Base-by-base conservation (phyloP, 345 rosid species). In the Bruguiera sexangula region DNA sequence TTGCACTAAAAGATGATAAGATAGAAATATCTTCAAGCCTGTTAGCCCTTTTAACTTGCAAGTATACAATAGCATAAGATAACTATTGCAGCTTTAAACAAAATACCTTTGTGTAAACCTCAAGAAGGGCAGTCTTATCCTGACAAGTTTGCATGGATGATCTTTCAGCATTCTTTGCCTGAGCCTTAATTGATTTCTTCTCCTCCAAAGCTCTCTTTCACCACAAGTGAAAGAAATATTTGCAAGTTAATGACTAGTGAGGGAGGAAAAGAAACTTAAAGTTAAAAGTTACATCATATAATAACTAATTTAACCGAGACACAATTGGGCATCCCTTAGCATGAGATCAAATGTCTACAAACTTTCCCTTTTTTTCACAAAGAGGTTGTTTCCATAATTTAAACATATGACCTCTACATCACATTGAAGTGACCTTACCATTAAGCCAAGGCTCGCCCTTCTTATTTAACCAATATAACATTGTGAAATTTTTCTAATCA, bases 121-220 rank as follows among this genome's bases (percentile, higher is more conserved):
- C 98, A 32, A 88, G 78, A 31, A 74, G 48, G 27, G 85, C 78
- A 76, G 88, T 86, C 75, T 86, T 92, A 73, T 89, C 89, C 77
- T 88, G 91, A 75, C 83, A 90, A 62, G 84, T 75, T 56, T 85
- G 81, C 86, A 85, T 83, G 27, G 96, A 94, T 61, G 58, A 75
- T 75, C 80, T 85, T 77, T 90, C 96, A 66, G 94, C 86, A 76
- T 83, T 80, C 80, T 76, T 83, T 72, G 91, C 92, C 72, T 88
- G 92, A 75, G 85, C 92, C 3, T 83, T 76, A 73, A 81, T 72
- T 29, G 52, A 63, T 80, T 83, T 90, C 80, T 88, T 95, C 86
- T 92, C 99, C 75, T 92, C 97, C 71, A 95, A 62, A 70, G 94
- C 78, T 59, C 89, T 82, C 99, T 95, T 73, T 76, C 52, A 34